Percentiles rank a stretch among this genome's conserved stretches.
Evolutionary conservation across 2,329 filamentous ascomycete species (phyloP).

Genomic region (Alternaria novae-zelandiae): DNA sequence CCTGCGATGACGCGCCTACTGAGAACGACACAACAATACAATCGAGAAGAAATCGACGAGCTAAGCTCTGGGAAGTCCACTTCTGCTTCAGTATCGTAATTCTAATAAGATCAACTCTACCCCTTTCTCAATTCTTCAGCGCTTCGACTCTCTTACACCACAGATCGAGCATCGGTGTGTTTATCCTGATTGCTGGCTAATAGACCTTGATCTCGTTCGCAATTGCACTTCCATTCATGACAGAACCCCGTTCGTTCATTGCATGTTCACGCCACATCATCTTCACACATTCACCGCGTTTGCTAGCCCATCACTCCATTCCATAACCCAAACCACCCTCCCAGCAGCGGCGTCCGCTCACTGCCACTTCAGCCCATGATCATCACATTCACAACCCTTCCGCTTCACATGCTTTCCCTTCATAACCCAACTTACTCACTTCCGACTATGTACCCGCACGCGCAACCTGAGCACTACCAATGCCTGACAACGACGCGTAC

Average conservation of each 20-base stretch:
- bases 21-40: background rate
- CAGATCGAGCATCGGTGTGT: background rate
- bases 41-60: background rate
- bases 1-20: background rate
- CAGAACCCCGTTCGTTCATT: background rate
- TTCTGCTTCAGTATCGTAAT: background rate
- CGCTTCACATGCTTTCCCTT: background rate
- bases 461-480: background rate
- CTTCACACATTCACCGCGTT: constrained; percentile 4
- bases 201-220: background rate
- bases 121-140: background rate
- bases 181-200: background rate
- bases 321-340: background rate
- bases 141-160: background rate
- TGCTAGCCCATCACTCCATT: background rate
- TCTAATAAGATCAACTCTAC: background rate
- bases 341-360: background rate
- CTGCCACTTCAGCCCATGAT: background rate
- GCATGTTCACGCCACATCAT: background rate
- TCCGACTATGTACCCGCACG: background rate
- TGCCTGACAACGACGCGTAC: constrained; percentile 15
- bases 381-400: background rate
- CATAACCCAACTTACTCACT: background rate
- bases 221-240: background rate
- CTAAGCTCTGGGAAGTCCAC: background rate